Base-by-base conservation (phyloP, 75 land plant genomes). In the Pinus tabuliformis region DNA sequence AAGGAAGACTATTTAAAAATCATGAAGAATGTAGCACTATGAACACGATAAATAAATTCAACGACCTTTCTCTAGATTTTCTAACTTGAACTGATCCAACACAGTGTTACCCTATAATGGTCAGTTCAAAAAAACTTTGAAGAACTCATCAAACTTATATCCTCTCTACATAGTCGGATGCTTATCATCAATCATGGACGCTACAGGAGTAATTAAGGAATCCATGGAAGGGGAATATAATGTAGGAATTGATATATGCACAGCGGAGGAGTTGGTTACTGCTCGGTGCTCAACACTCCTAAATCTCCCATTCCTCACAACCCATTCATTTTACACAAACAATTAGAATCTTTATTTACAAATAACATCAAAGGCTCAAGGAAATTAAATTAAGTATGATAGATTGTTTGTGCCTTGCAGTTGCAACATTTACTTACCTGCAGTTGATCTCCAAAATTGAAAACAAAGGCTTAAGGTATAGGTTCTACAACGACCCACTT, bases 241-340 rank as follows among this genome's bases (percentile, higher is more conserved):
- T 20, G 39, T 63, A 2, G 80, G 70, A 59, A 78, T 22, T 7
- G 85, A 75, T 22, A 78, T 63, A 15, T 87, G 57, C 16, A 82
- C 26, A 0, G 5, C 21, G 1, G 17, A 54, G 26, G 84, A 17
- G 62, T 86, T 85, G 20, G 85, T 80, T 15, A 85, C 78, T 5
- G 72, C 90, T 57, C 90, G 79, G 68, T 85, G 87, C 52, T 77
- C 82, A 14, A 83, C 82, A 14, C 87, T 78, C 11, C 62, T 77
- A 8, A 82, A 62, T 56, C 60, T 79, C 37, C 82, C 85, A 63
- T 88, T 88, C 78, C 86, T 88, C n/a, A 88, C 80, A 2, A 85
- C 63, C 90, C 85, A 63, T 8, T 49, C 9, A 49, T 49, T 8
- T 49, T 49, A 49, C 52, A 49, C 11, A 49, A 49, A 7, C 11